These are phyloP conservation scores for Trypanosoma melophagium DNA, from an alignment of 208 protist species.

Conservation along the genomic window DNA sequence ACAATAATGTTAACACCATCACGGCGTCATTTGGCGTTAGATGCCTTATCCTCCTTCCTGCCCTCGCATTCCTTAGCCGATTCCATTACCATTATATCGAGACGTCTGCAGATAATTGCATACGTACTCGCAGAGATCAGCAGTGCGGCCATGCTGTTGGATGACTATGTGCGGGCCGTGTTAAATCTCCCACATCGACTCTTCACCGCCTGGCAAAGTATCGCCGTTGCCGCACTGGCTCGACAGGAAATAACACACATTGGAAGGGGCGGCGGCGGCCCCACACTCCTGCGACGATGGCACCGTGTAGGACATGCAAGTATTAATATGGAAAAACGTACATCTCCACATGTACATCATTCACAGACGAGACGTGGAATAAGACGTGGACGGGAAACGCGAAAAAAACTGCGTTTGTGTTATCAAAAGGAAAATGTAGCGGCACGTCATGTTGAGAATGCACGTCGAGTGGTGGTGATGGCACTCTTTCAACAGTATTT, in stretches of 20 bases:
- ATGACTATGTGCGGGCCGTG: slow-evolving; percentile 59
- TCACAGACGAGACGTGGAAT: no score
- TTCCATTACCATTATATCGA: slow-evolving; percentile 29
- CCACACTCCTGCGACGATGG: no score
- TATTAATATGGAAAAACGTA: no score
- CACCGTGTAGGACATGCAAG: no score
- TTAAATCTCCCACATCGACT: slow-evolving; percentile 54
- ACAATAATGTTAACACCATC: slow-evolving; percentile 9
- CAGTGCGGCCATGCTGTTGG: slow-evolving; percentile 59
- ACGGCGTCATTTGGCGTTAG: neutral
- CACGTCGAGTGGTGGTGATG: slow-evolving; percentile 40
- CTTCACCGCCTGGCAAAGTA: slow-evolving; percentile 58
- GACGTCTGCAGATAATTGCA: slow-evolving; percentile 56
- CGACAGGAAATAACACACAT: neutral
- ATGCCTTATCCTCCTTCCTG: neutral
- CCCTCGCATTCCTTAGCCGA: slow-evolving; percentile 1
- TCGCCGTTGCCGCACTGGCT: slow-evolving; percentile 38
- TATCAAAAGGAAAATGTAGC: slow-evolving; percentile 33
- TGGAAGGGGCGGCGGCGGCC: neutral
- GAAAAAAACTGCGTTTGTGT: neutral
- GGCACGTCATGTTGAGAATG: slow-evolving; percentile 45
- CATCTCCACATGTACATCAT: no score
- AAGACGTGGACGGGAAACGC: no score
- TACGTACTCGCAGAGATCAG: slow-evolving; percentile 72
- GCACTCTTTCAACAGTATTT: slow-evolving; percentile 62